A percentile compares a stretch with the other conserved stretches of the same genome.
Evolutionary conservation across 306 rosid species (phyloP).

Genomic region (Heteromeles arbutifolia): DNA sequence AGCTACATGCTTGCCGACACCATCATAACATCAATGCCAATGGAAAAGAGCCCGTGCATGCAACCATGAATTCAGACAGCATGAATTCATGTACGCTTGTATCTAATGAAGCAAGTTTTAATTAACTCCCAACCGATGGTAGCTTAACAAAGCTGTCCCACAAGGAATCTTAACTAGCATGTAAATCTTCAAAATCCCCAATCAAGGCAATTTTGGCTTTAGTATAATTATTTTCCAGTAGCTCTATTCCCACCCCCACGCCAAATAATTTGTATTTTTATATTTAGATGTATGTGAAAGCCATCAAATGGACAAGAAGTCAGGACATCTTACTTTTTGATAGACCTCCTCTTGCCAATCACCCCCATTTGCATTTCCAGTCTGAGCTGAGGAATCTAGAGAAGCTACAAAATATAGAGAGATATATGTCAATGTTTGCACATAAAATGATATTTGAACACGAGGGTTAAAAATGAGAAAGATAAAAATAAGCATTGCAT

Average conservation of each 20-base stretch:
- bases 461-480: neutral
- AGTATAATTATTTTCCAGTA: neutral
- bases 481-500: neutral
- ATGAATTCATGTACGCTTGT: neutral
- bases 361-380: constrained; percentile 49
- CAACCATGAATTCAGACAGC: neutral
- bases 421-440: neutral
- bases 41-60: neutral
- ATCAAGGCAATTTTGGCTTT: neutral
- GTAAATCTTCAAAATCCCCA: neutral
- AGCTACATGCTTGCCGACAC: neutral
- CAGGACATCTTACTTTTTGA: constrained; percentile 46
- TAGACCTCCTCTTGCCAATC: constrained; percentile 70
- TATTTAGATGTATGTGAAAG: neutral
- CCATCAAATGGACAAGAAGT: neutral
- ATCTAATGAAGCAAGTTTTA: neutral
- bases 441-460: neutral
- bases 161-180: neutral
- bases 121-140: neutral
- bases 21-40: neutral
- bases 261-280: neutral
- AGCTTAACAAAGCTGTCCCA: too few relatives aligned
- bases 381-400: constrained; percentile 55
- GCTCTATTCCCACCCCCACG: neutral
- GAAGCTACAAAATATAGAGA: constrained; percentile 40